phyloP scores from a whole-genome alignment of 2,329 filamentous ascomycete genomes.

The Phoma sp. region DNA sequence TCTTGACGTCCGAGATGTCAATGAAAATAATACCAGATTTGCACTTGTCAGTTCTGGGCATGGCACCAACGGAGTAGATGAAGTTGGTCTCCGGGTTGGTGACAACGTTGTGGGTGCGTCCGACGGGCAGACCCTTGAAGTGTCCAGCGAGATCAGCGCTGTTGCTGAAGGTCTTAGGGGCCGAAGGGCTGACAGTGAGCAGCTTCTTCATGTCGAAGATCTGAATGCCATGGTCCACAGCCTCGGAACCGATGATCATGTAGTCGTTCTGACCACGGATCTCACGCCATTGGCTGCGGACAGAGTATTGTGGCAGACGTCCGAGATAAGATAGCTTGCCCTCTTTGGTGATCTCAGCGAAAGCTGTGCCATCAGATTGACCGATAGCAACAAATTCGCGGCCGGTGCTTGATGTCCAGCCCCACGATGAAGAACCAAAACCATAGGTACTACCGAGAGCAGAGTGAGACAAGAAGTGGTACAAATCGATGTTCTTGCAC shows the following conservation, averaged over 20 bases:
- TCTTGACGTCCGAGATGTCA: constrained; percentile 60
- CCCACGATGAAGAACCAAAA: constrained; percentile 58
- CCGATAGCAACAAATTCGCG: constrained; percentile 63
- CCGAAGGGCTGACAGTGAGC: constrained; percentile 41
- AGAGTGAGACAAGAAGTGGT: constrained; percentile 62
- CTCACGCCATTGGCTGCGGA: constrained; percentile 60
- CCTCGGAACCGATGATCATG: constrained; percentile 52
- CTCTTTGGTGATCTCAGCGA: constrained; percentile 58
- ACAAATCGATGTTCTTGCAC: constrained; percentile 57
- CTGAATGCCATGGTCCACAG: constrained; percentile 61
- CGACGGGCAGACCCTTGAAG: constrained; percentile 43
- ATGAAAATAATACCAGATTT: constrained; percentile 64
- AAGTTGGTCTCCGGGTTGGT: constrained; percentile 46
- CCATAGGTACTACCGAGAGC: constrained; percentile 57
- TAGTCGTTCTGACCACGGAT: constrained; percentile 55
- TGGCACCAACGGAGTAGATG: constrained; percentile 48
- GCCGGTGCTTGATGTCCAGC: constrained; percentile 58
- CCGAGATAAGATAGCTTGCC: constrained; percentile 61
- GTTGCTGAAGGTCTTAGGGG: constrained; percentile 44
- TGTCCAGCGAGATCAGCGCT: constrained; percentile 41
- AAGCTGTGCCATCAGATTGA: constrained; percentile 61
- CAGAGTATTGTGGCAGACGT: constrained; percentile 56
- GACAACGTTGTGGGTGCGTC: constrained; percentile 48
- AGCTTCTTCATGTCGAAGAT: constrained; percentile 66
- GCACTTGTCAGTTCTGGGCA: constrained; percentile 50